Percentiles rank a stretch among this genome's conserved stretches.
Evolutionary conservation across 1,284 basidiomycete species (phyloP).

Genomic region (Irpex sp.): DNA sequence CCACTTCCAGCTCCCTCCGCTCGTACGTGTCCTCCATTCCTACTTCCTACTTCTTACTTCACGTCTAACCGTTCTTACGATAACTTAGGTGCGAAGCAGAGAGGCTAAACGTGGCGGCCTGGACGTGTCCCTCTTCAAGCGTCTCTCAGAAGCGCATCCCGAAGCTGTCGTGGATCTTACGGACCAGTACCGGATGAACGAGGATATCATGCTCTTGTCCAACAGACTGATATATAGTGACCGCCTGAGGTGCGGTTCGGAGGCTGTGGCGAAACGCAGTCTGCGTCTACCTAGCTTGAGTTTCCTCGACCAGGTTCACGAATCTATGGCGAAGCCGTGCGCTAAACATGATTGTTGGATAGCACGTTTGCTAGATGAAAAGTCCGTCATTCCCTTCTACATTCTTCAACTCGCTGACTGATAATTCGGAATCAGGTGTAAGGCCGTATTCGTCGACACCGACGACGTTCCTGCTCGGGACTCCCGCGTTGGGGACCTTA

Average conservation of each 20-base stretch:
- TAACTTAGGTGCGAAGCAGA: slow-evolving; percentile 71
- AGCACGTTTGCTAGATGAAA: slow-evolving; percentile 58
- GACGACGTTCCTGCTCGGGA: slow-evolving; percentile 76
- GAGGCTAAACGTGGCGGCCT: slow-evolving; percentile 83
- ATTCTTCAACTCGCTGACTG: neutral
- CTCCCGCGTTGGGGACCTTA: slow-evolving; percentile 80
- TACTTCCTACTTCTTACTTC: neutral
- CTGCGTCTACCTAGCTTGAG: slow-evolving; percentile 51
- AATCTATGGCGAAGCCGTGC: slow-evolving; percentile 26
- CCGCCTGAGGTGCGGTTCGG: slow-evolving; percentile 76
- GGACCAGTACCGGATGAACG: slow-evolving; percentile 96
- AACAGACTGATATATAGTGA: slow-evolving; percentile 88
- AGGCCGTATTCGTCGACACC: slow-evolving; percentile 92
- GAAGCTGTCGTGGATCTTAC: slow-evolving; percentile 79
- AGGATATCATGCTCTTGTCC: slow-evolving; percentile 92
- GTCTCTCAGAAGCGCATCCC: slow-evolving; percentile 84
- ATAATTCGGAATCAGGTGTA: slow-evolving; percentile 47
- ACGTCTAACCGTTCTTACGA: neutral
- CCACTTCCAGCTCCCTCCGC: slow-evolving; percentile 93
- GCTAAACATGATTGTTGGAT: slow-evolving; percentile 64
- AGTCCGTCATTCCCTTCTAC: slow-evolving; percentile 34
- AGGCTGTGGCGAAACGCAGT: slow-evolving; percentile 58
- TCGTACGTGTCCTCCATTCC: slow-evolving; percentile 46
- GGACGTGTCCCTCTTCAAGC: slow-evolving; percentile 87
- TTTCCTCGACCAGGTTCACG: slow-evolving; percentile 41